Evolutionary conservation across 257 asterid species (phyloP), one percentile per base, ranked within the genome.

Genomic region (Craterostigma plantagineum): DNA sequence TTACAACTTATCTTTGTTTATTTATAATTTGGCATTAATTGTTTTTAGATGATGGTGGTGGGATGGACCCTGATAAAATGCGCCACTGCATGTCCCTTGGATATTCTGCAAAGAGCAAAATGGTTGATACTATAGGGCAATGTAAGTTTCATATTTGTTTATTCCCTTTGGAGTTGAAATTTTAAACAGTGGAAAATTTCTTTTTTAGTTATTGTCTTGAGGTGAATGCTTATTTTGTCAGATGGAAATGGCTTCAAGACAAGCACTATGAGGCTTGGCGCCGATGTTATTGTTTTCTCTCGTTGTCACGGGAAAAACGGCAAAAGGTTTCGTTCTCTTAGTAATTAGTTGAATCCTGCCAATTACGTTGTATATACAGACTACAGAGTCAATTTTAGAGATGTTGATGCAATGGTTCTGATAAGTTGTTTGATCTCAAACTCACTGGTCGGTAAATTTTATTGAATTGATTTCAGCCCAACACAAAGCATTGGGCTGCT

Each of bases 231-330:
- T 60, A 34, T 54, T 49, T 12, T 66, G 30, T 58, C 72, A 90
- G 98, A 90, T 75, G 98, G 98, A 56, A 90, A 90, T 63, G 95
- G 98, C 45, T 90, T 90, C 58, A 90, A 90, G 79, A 90, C 98
- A 9, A 90, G 98, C 66, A 90, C 98, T 27, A 90, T 90, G 98
- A 90, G 98, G 59, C 93, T 90, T 59, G 98, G 98, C 30, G 95
- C 98, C 16, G 98, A 90, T 79, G 98, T 79, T 27, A 77, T 90
- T 57, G 98, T 90, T 34, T 79, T 87, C 66, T 83, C 98, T 51
- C 83, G 94, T 23, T 64, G 70, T 55, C 18, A 43, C 56, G 92
- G 85, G 61, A 55, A 57, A 40, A 62, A 53, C 42, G 92, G 76
- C 38, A 65, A 50, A 62, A 76, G 98, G 98, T 90, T 49, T 18